These are phyloP conservation scores for Spinacia oleracea DNA, from an alignment of 179 eudicot species.

Conservation along the genomic window DNA sequence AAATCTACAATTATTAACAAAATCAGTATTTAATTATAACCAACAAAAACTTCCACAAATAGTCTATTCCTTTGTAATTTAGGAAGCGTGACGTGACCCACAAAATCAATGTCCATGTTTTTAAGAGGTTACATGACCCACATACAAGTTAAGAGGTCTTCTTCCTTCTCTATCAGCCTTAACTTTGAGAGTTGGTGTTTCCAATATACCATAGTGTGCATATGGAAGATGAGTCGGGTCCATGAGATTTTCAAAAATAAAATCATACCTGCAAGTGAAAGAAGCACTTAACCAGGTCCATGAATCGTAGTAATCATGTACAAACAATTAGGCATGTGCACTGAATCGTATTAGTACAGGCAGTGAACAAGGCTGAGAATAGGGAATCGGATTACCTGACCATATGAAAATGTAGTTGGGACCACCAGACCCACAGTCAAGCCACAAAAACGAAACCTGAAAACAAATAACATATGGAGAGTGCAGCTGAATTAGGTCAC, in stretches of 20 bases:
- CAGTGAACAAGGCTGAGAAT: too few species aligned
- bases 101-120: constrained; percentile 34
- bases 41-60: too few species aligned
- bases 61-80: too few species aligned
- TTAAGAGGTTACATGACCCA: too few species aligned
- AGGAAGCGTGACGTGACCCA: too few species aligned
- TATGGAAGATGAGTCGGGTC: constrained; percentile 94
- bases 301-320: too few species aligned
- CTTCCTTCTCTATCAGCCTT: constrained; percentile 92
- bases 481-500: constrained; percentile 76
- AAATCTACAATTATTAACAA: too few species aligned
- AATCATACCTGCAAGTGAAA: constrained; percentile 76
- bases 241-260: constrained; percentile 80
- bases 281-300: too few species aligned
- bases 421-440: constrained; percentile 34
- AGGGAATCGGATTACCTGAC: constrained; percentile 36
- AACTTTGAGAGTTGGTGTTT: constrained; percentile 33
- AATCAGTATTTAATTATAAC: too few species aligned
- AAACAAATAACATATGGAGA: constrained; percentile 84
- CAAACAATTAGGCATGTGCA: too few species aligned
- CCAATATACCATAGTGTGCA: constrained; percentile 79
- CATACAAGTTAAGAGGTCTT: constrained; percentile 36
- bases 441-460: constrained; percentile 67
- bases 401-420: constrained; percentile 36
- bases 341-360: too few species aligned